These are phyloP conservation scores for Ormosia emarginata DNA, from an alignment of 306 rosid genomes.

Conservation along the genomic window DNA sequence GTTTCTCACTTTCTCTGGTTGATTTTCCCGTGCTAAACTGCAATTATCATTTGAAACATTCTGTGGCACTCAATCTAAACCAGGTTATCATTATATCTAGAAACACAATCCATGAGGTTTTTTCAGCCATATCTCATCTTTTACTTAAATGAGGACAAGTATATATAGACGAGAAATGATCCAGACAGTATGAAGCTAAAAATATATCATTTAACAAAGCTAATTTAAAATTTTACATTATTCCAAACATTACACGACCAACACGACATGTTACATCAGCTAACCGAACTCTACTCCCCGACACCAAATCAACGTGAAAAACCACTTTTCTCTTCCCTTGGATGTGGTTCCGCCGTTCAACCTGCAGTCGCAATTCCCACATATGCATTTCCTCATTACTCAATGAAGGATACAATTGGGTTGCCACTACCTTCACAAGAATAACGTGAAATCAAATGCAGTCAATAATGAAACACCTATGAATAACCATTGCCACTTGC, in stretches of 20 bases:
- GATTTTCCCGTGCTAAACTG: not conserved
- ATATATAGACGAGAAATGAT: too few species aligned
- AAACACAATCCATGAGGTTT: too few species aligned
- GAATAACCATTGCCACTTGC: slow-evolving; percentile 23
- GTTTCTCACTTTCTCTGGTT: not conserved
- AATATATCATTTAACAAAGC: not conserved
- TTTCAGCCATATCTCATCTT: too few species aligned
- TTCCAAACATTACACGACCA: not conserved
- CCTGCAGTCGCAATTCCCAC: not conserved
- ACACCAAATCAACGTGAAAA: not conserved
- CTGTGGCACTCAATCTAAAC: too few species aligned
- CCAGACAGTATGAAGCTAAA: too few species aligned
- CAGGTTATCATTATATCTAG: too few species aligned
- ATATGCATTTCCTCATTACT: not conserved
- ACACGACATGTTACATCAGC: not conserved
- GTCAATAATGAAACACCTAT: not conserved
- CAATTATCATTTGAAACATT: not conserved
- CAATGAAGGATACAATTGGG: not conserved
- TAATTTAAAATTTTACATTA: not conserved
- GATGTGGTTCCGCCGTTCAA: not conserved
- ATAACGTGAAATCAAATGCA: slow-evolving; percentile 6
- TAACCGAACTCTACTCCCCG: not conserved
- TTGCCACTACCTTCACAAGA: not conserved
- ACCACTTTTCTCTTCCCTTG: not conserved
- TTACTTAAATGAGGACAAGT: too few species aligned